Evolutionary conservation across 1,139 yeast species (phyloP), one percentile per base, ranked within the genome.

Genomic region (Williopsis jadinii): DNA sequence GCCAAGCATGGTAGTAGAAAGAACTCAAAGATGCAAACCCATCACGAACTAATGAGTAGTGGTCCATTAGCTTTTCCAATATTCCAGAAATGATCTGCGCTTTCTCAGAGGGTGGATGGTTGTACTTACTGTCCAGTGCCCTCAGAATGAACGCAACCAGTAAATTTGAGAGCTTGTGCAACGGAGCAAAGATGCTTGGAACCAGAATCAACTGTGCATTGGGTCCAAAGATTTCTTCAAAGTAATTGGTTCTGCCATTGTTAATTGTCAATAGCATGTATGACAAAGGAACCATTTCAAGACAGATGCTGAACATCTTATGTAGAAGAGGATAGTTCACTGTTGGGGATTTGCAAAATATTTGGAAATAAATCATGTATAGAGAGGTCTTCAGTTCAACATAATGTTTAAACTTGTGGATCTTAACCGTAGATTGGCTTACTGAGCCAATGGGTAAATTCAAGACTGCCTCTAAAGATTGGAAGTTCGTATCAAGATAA

Each of bases 1-100:
- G 63, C 77, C 81, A 76, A 3, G 80, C 73, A 49, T 71, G 73
- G 50, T 71, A 75, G 49, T 73, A 73, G 27, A 68, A 56, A 2
- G 64, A 58, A 27, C 69, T 53, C 36, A 59, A 37, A 8, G 51
- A 43, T 30, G 53, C 47, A 35, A 50, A 55, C 32, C 54, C 49
- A 34, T 53, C 54, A n/a, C 50, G 49, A 3, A 51, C 30, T 15
- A 51, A 39, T 4, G 48, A 45, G n/a, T 48, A 42, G 24, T 49
- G 54, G 11, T 48, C 51, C 32, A 46, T 34, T 9, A 53, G 37
- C 9, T 49, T 51, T 10, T 41, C 45, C 13, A 46, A 44, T 3
- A 56, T 48, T 12, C 35, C 31, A 1, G 24, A 31, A 14, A 44
- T 34, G 2, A 33, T 31, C 8, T 35, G 26, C 11, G 19, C 15